A percentile compares a stretch with the other conserved stretches of the same genome.
These are phyloP conservation scores for Chytriomyces sp. DNA, from an alignment of 192 early-diverging fungal species.

Conservation along the genomic window DNA sequence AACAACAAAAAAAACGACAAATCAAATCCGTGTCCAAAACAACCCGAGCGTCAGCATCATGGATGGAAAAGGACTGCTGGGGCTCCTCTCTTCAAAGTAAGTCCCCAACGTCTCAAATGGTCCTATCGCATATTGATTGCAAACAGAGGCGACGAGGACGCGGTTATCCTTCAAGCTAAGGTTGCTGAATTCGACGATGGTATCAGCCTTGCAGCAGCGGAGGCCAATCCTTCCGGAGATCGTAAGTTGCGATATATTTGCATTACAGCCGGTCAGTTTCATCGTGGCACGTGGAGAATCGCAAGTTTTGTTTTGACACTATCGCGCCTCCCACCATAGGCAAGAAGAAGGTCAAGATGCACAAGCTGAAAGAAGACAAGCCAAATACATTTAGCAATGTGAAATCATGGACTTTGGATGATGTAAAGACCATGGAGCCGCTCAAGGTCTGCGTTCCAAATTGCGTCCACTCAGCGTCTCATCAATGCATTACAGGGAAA, in stretches of 20 bases:
- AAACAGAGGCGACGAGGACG: conserved; percentile 7
- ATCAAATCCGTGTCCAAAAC: background rate
- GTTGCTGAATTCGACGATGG: conserved; percentile 26
- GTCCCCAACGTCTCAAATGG: background rate
- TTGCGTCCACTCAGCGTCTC: background rate
- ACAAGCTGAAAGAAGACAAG: conserved; percentile 49
- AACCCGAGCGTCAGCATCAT: background rate
- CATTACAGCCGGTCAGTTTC: conserved; percentile 21
- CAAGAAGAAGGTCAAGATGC: conserved; percentile 34
- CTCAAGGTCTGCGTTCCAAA: conserved; percentile 27
- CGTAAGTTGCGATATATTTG: conserved; percentile 34
- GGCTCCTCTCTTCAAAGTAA: conserved; percentile 11
- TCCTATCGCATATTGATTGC: background rate
- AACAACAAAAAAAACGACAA: background rate
- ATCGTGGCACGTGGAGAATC: background rate
- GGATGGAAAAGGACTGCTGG: background rate
- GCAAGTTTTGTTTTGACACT: conserved; percentile 14
- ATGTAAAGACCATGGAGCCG: conserved; percentile 50
- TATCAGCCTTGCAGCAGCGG: background rate
- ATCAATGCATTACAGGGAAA: conserved; percentile 29
- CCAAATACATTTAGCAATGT: conserved; percentile 31
- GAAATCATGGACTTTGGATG: conserved; percentile 51
- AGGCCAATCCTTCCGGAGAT: background rate
- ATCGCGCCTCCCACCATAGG: background rate
- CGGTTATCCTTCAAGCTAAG: background rate